A percentile compares a stretch with the other conserved stretches of the same genome.
Evolutionary conservation across 495 filamentous ascomycete species (phyloP).

Genomic region (Hypomontagnella monticulosa): DNA sequence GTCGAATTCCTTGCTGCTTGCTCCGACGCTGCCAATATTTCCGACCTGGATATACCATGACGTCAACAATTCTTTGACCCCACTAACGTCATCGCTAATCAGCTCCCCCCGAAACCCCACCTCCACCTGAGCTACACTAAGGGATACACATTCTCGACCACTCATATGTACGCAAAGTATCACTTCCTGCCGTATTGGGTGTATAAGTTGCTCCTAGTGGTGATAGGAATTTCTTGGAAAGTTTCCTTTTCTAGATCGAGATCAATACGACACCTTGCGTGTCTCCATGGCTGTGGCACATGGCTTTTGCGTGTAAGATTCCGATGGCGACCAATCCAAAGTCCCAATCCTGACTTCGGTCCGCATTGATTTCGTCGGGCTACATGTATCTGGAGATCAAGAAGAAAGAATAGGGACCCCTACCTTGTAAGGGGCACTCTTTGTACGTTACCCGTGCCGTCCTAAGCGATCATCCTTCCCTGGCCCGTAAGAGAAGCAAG

Average conservation of each 20-base stretch:
- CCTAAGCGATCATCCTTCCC: conserved; percentile 18
- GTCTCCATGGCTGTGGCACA: conserved; percentile 12
- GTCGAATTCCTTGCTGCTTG: too few species aligned
- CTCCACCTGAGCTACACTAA: not conserved
- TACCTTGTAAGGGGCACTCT: conserved; percentile 17
- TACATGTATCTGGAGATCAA: conserved; percentile 11
- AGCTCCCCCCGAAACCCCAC: conserved; percentile 13
- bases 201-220: not conserved
- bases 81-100: conserved; percentile 40
- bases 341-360: conserved; percentile 16
- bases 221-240: conserved; percentile 1
- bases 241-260: conserved; percentile 24
- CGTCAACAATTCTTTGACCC: conserved; percentile 32
- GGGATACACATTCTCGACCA: conserved; percentile 10
- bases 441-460: conserved; percentile 23
- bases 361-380: conserved; percentile 27
- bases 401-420: conserved; percentile 9
- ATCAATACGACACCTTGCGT: conserved; percentile 19
- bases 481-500: conserved; percentile 12
- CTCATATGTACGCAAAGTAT: conserved; percentile 8
- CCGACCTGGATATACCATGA: conserved; percentile 22
- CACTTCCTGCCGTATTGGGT: conserved; percentile 11
- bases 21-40: conserved; percentile 7
- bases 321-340: conserved; percentile 29
- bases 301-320: conserved; percentile 10